Conservation (phyloP, 441 rosid genomes). For the Corymbia calophylla region DNA sequence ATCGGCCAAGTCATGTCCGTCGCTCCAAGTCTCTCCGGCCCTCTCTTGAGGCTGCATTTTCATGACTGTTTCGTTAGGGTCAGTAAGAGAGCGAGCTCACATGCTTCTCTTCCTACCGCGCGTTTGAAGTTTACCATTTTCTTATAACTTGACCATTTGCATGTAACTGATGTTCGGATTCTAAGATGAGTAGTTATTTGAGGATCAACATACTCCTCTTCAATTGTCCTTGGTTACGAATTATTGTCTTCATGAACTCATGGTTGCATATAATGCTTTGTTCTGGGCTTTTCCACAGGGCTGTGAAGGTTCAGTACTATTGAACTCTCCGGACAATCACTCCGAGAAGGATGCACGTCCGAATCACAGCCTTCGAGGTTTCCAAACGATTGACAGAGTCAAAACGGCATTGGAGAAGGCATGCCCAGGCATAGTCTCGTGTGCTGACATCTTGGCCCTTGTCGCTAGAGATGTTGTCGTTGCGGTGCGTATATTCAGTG, state of each 20-base stretch:
- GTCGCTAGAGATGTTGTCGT: not conserved
- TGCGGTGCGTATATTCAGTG: not conserved
- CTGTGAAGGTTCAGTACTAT: not conserved
- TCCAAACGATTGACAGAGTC: not conserved
- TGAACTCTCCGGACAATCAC: not conserved
- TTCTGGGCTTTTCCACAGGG: not conserved
- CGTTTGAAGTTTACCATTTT: not conserved
- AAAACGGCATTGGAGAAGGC: not conserved
- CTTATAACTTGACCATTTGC: not conserved
- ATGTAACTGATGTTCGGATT: not conserved
- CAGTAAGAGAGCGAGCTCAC: not conserved
- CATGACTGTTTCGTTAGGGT: not conserved
- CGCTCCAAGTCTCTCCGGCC: not conserved
- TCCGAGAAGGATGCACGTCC: not conserved
- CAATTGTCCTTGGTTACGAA: not conserved
- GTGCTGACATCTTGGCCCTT: not conserved
- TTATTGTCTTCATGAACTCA: not conserved
- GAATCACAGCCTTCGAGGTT: not conserved
- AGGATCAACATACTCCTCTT: too few species aligned
- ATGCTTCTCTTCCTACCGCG: not conserved
- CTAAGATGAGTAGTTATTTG: not conserved
- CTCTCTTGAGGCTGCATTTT: not conserved
- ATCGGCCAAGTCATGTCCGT: not conserved
- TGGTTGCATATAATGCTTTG: not conserved
- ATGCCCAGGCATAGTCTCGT: not conserved